These are phyloP conservation scores for Lathyrus tuberosus DNA, from an alignment of 306 rosid species.

Conservation along the genomic window DNA sequence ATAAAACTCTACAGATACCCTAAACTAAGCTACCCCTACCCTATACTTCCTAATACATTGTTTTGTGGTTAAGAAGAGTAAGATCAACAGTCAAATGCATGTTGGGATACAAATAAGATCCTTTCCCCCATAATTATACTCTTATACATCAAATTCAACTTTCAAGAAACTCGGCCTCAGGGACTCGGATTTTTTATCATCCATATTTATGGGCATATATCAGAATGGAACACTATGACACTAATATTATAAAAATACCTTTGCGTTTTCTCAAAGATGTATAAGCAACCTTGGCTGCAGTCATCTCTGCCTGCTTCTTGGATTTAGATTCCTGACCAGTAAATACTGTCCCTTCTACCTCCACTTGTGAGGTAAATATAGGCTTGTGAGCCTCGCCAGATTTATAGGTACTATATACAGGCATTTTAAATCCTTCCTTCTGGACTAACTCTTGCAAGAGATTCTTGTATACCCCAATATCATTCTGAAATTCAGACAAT, in stretches of 20 bases:
- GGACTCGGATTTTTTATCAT: not conserved
- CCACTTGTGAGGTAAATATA: conserved; percentile 66
- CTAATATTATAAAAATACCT: conserved; percentile 42
- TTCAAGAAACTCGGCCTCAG: conserved; percentile 3
- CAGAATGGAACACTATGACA: conserved; percentile 11
- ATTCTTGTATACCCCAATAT: conserved; percentile 64
- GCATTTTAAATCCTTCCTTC: conserved; percentile 55
- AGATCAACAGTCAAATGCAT: not conserved
- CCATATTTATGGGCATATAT: not conserved
- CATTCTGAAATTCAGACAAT: conserved; percentile 52
- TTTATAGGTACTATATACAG: conserved; percentile 53
- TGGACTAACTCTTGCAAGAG: conserved; percentile 81
- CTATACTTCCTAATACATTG: not conserved
- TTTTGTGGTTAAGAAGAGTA: conserved; percentile 6
- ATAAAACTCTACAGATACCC: not conserved
- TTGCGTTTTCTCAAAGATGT: conserved; percentile 53
- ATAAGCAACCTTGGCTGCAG: conserved; percentile 84
- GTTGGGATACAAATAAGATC: conserved; percentile 7
- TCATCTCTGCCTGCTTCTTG: conserved; percentile 80
- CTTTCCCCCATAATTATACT: not conserved
- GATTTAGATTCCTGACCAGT: conserved; percentile 64
- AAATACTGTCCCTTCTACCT: conserved; percentile 58
- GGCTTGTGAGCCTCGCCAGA: conserved; percentile 69
- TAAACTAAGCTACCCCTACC: not conserved
- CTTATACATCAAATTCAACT: not conserved